Conservation (phyloP, 2,329 filamentous ascomycete genomes). For the Pseudofabraea citricarpa region DNA sequence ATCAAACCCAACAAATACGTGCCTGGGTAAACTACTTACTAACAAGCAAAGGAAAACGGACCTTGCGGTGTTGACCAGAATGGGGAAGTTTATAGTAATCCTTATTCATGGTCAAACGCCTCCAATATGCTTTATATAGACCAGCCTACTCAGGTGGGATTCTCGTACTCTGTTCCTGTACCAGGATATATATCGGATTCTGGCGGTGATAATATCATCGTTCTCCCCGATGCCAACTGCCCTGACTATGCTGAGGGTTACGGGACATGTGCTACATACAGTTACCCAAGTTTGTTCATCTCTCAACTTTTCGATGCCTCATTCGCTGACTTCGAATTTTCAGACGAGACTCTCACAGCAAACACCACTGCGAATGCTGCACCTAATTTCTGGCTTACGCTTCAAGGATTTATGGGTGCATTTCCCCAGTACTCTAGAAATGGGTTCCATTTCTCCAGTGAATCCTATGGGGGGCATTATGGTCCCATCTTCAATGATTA, state of each 20-base stretch:
- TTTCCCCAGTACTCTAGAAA: slow-evolving; percentile 47
- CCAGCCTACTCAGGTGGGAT: slow-evolving; percentile 62
- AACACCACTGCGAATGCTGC: slow-evolving; percentile 48
- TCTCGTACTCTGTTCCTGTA: slow-evolving; percentile 41
- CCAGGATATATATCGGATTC: slow-evolving; percentile 5
- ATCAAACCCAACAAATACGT: no score
- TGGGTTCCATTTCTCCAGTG: slow-evolving; percentile 50
- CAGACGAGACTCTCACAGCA: slow-evolving; percentile 41
- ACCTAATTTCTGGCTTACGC: slow-evolving; percentile 54
- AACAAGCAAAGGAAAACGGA: slow-evolving; percentile 51
- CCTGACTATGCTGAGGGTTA: slow-evolving; percentile 40
- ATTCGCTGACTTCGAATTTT: neutral
- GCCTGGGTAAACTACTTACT: no score
- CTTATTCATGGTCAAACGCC: slow-evolving; percentile 59
- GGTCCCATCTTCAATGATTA: slow-evolving; percentile 53
- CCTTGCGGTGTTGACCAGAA: slow-evolving; percentile 37
- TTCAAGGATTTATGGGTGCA: slow-evolving; percentile 59
- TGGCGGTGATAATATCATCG: slow-evolving; percentile 29
- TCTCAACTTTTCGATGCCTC: neutral
- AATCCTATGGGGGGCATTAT: slow-evolving; percentile 55
- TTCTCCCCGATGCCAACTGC: slow-evolving; percentile 40
- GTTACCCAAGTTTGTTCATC: slow-evolving; percentile 32
- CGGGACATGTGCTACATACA: slow-evolving; percentile 50
- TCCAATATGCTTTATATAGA: slow-evolving; percentile 47
- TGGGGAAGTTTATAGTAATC: slow-evolving; percentile 27